A percentile compares a stretch with the other conserved stretches of the same genome.
These are phyloP conservation scores for Phylloporus scabripes DNA, from an alignment of 768 basidiomycete species.

Conservation along the genomic window DNA sequence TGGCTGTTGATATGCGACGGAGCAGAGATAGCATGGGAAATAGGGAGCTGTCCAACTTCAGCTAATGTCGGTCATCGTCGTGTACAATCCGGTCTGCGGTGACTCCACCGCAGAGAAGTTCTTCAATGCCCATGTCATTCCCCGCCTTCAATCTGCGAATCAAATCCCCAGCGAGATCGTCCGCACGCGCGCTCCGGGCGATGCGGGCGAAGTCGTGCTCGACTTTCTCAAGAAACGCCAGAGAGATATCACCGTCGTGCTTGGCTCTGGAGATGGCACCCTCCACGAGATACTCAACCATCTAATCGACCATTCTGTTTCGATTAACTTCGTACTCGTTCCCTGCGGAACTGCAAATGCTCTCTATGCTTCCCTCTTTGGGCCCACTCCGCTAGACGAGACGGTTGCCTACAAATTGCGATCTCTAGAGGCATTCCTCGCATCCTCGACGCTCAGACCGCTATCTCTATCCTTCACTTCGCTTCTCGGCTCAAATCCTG, in stretches of 20 bases:
- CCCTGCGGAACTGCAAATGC: slow-evolving; percentile 95
- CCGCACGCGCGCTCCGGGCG: slow-evolving; percentile 46
- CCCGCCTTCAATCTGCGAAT: slow-evolving; percentile 45
- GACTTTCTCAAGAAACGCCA: slow-evolving; percentile 34
- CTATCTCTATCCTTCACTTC: slow-evolving; percentile 54
- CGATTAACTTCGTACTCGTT: slow-evolving; percentile 46
- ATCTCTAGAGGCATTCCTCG: slow-evolving; percentile 51
- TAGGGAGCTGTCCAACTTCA: no score
- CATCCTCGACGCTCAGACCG: slow-evolving; percentile 32
- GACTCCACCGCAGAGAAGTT: slow-evolving; percentile 50
- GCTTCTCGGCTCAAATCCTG: slow-evolving; percentile 27
- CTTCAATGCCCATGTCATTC: slow-evolving; percentile 57
- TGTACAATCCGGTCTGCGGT: slow-evolving; percentile 79
- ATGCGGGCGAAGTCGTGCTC: slow-evolving; percentile 48
- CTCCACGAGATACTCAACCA: slow-evolving; percentile 81
- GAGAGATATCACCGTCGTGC: slow-evolving; percentile 42
- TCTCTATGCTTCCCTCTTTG: slow-evolving; percentile 73
- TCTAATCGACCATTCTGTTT: slow-evolving; percentile 26
- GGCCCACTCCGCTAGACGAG: slow-evolving; percentile 32
- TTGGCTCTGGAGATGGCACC: slow-evolving; percentile 89
- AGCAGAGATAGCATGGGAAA: slow-evolving; percentile 13
- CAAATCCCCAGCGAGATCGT: slow-evolving; percentile 33
- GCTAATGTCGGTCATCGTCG: slow-evolving; percentile 52
- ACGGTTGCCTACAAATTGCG: slow-evolving; percentile 42
- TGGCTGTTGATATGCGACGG: slow-evolving; percentile 6